These are phyloP conservation scores for Colletotrichum sp. DNA, from an alignment of 2,329 filamentous ascomycete species.

Conservation along the genomic window DNA sequence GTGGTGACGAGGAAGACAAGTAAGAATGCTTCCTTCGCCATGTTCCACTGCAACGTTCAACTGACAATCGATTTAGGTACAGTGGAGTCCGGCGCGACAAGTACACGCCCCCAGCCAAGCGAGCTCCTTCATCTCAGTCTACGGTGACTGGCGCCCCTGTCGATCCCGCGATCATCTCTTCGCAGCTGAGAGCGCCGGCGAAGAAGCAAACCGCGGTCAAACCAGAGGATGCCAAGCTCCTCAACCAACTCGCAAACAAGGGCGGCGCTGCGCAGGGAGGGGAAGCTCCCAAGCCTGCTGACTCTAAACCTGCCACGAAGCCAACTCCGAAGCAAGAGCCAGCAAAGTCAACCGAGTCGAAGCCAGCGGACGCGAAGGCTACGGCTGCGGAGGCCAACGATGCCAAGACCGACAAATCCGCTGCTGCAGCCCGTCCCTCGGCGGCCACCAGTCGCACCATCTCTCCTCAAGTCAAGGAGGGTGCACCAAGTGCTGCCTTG, in stretches of 20 bases:
- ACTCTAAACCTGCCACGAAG: slow-evolving; percentile 4
- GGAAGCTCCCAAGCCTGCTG: background rate
- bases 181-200: slow-evolving; percentile 66
- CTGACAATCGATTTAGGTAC: slow-evolving; percentile 61
- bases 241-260: slow-evolving; percentile 9
- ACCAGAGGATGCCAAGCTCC: slow-evolving; percentile 28
- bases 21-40: slow-evolving; percentile 43
- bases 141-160: slow-evolving; percentile 79
- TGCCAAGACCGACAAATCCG: slow-evolving; percentile 18
- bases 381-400: background rate
- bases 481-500: slow-evolving; percentile 57
- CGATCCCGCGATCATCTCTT: slow-evolving; percentile 89
- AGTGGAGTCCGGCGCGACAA: slow-evolving; percentile 88
- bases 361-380: slow-evolving; percentile 7
- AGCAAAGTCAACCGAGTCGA: background rate
- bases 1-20: slow-evolving; percentile 92
- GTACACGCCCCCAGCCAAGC: slow-evolving; percentile 89
- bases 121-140: slow-evolving; percentile 76
- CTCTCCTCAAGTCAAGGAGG: slow-evolving; percentile 43
- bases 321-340: slow-evolving; percentile 9
- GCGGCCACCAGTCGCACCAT: slow-evolving; percentile 45
- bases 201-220: slow-evolving; percentile 46
- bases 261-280: background rate
- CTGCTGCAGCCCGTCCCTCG: slow-evolving; percentile 35
- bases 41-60: background rate